Evolutionary conservation across 768 basidiomycete species (phyloP).

Genomic region (Tylopilus subfusipes): DNA sequence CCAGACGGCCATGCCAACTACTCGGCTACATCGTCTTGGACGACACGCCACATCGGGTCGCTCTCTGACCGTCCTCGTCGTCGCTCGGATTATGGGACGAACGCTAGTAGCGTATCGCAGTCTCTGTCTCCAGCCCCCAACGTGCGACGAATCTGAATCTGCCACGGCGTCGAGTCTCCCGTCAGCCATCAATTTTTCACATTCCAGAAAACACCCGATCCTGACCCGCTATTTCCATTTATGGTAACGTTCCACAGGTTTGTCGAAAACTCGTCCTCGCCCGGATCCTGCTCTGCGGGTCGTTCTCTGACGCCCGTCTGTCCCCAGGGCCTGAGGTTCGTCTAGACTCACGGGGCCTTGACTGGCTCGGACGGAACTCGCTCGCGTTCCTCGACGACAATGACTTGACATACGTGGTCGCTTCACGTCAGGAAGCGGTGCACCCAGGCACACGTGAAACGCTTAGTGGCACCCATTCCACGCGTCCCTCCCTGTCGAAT

Average conservation of each 20-base stretch:
- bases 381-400: background rate
- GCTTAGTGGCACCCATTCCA: no score
- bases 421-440: background rate
- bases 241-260: conserved; percentile 14
- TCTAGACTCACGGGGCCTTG: no score
- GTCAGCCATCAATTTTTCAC: conserved; percentile 20
- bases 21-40: conserved; percentile 9
- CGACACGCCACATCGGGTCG: background rate
- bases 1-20: conserved; percentile 1
- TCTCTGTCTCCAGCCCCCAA: background rate
- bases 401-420: background rate
- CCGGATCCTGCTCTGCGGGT: background rate
- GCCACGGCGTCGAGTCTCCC: conserved; percentile 23
- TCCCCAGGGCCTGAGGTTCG: no score
- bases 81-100: background rate
- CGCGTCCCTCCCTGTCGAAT: no score
- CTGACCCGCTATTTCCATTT: conserved; percentile 22
- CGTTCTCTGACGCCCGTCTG: no score
- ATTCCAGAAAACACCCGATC: conserved; percentile 22
- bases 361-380: no score
- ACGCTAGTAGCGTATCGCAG: background rate
- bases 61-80: background rate
- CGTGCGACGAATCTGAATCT: background rate
- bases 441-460: background rate
- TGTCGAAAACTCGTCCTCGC: background rate